Base-by-base conservation (phyloP, 108 stramenopile genomes). In the Skeletonema grethae region DNA sequence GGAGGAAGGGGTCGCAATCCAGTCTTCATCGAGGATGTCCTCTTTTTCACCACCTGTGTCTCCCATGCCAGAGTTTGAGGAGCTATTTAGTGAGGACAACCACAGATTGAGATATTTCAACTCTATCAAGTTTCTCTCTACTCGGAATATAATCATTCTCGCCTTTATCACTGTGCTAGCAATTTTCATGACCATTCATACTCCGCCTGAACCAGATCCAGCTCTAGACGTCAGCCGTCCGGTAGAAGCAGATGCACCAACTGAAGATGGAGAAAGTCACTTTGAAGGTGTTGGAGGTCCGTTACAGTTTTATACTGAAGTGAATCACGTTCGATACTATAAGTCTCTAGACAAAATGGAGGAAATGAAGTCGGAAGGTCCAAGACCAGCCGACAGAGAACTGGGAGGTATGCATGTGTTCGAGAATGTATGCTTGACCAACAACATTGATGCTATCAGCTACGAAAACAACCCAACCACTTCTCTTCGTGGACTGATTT, bases 391-490 rank as follows among this genome's bases (percentile, higher is more conserved):
- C 45, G 62, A 77, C 35, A 38, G 58, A 25, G 61, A 46, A 9
- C 35, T 63, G 45, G 69, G 69, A 3, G 78, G 78, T 7, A 63
- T 79, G 61, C 72, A 79, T 38, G 7, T 69, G 10, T 79, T 71
- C 34, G 61, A 72, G 48, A 62, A 79, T 63, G 78, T 79, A 0
- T 79, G 78, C 57, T 36, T 79, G 41, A 79, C 72, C 4, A 72
- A 79, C 31, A 72, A 79, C 58, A 55, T 72, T 53, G 72, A 79
- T 59, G 41, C 53, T 28, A 30, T 64, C 3, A 38, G 70, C 12
- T 32, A 53, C 16, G 63, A 65, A 20, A 29, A 61, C 18, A 45
- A 69, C 29, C 63, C 53, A 31, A 65, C 65, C 20, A 67, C 64
- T 1, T 32, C 65, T 48, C 50, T 79, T 15, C 29, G 71, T 15